Evolutionary conservation across 164 flowering plant species (phyloP).

Genomic region (Piper betle): DNA sequence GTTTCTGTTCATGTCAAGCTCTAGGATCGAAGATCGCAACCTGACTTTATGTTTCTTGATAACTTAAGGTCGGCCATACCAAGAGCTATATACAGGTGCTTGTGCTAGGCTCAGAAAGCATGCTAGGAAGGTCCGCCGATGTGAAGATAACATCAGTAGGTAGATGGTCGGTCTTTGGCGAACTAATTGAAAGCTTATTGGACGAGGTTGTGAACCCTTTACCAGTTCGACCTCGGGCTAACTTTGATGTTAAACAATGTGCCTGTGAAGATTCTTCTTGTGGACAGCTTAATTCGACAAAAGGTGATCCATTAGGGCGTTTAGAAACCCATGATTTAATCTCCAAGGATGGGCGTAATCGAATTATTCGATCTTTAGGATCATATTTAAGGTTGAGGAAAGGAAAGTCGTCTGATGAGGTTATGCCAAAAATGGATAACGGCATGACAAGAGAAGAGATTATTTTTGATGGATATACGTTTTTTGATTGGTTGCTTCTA

Average conservation of each 20-base stretch:
- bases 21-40: not conserved
- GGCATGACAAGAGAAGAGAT: not conserved
- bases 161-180: slow-evolving; percentile 98
- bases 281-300: slow-evolving; percentile 8
- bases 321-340: slow-evolving; percentile 1
- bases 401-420: slow-evolving; percentile 21
- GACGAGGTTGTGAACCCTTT: slow-evolving; percentile 4
- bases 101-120: slow-evolving; percentile 51
- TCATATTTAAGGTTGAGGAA: slow-evolving; percentile 34
- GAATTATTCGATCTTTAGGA: slow-evolving; percentile 15
- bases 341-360: slow-evolving; percentile 12
- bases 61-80: slow-evolving; percentile 86
- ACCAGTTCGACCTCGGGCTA: slow-evolving; percentile 3
- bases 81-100: slow-evolving; percentile 95
- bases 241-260: slow-evolving; percentile 30
- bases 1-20: not conserved
- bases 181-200: slow-evolving; percentile 41
- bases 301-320: not conserved
- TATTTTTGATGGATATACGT: slow-evolving; percentile 13
- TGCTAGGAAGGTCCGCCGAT: slow-evolving; percentile 75
- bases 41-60: slow-evolving; percentile 1
- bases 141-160: slow-evolving; percentile 89
- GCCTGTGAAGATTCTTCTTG: slow-evolving; percentile 31
- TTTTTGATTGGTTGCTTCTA: slow-evolving; percentile 42
- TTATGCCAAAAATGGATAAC: slow-evolving; percentile 1